These are phyloP conservation scores for Annulohypoxylon nitens DNA, from an alignment of 495 filamentous ascomycete species.

Conservation along the genomic window DNA sequence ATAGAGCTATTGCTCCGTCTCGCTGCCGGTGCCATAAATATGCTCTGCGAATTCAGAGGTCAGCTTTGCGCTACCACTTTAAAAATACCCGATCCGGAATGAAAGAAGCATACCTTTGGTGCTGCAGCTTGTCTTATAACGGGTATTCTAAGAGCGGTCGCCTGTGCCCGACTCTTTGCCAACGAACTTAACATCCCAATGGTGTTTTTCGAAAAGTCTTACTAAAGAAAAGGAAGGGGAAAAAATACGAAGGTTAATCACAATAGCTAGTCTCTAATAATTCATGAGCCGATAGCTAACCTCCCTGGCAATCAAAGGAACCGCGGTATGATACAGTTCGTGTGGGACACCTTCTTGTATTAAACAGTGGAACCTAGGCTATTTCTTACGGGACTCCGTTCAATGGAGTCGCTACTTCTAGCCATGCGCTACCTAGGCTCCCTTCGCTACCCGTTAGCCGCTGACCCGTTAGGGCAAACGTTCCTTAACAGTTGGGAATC, in stretches of 20 bases:
- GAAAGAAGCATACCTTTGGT: conserved; percentile 49
- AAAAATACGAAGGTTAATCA: conserved; percentile 22
- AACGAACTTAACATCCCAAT: conserved; percentile 62
- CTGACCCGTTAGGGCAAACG: conserved; percentile 22
- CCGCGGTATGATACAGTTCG: conserved; percentile 46
- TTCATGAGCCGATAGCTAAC: conserved; percentile 22
- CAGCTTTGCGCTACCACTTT: conserved; percentile 34
- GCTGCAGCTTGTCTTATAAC: conserved; percentile 47
- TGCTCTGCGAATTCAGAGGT: conserved; percentile 48
- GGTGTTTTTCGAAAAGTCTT: conserved; percentile 37
- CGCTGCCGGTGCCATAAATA: conserved; percentile 66
- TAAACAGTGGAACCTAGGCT: conserved; percentile 43
- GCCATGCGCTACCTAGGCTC: not conserved
- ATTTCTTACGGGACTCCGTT: conserved; percentile 18
- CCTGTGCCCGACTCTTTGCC: conserved; percentile 58
- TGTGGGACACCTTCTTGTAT: conserved; percentile 16
- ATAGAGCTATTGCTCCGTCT: conserved; percentile 71
- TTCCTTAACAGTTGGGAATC: conserved; percentile 21
- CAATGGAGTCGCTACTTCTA: no score
- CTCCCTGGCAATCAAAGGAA: conserved; percentile 31
- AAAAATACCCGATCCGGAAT: not conserved
- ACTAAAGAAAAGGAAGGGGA: conserved; percentile 25
- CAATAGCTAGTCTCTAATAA: conserved; percentile 8
- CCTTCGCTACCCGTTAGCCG: conserved; percentile 29
- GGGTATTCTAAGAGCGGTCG: conserved; percentile 56